phyloP scores from a whole-genome alignment of 495 filamentous ascomycete species.

The Penicillium paxilli region DNA sequence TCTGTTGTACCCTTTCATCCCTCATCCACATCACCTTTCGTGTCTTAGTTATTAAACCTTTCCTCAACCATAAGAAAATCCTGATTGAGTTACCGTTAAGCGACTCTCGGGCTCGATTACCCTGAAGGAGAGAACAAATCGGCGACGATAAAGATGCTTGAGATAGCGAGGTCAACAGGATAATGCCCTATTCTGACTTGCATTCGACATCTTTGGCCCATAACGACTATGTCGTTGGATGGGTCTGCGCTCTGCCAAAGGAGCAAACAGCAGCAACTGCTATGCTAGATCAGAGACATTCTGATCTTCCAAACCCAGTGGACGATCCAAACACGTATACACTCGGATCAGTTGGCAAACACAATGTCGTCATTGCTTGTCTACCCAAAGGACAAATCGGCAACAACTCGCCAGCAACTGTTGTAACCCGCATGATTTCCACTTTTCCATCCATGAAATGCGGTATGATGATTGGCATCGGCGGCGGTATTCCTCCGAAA shows the following conservation, averaged over 20 bases:
- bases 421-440: slow-evolving; percentile 27
- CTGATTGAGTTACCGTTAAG: no score
- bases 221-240: slow-evolving; percentile 25
- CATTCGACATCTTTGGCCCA: no score
- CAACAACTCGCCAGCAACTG: slow-evolving; percentile 25
- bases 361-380: slow-evolving; percentile 37
- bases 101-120: no score
- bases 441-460: slow-evolving; percentile 38
- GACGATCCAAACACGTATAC: slow-evolving; percentile 32
- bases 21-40: no score
- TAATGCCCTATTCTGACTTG: no score
- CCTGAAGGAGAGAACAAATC: no score
- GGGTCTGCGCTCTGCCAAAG: slow-evolving; percentile 24
- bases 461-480: slow-evolving; percentile 45
- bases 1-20: no score
- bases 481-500: slow-evolving; percentile 34
- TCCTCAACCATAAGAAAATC: no score
- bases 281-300: slow-evolving; percentile 21
- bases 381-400: slow-evolving; percentile 32
- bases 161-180: no score
- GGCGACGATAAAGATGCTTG: no score
- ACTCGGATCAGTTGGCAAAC: slow-evolving; percentile 27
- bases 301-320: neutral
- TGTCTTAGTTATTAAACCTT: no score
- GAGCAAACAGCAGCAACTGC: slow-evolving; percentile 21